Evolutionary conservation across 768 basidiomycete species (phyloP), one percentile per base, ranked within the genome.

Genomic region (Suillus americanus): DNA sequence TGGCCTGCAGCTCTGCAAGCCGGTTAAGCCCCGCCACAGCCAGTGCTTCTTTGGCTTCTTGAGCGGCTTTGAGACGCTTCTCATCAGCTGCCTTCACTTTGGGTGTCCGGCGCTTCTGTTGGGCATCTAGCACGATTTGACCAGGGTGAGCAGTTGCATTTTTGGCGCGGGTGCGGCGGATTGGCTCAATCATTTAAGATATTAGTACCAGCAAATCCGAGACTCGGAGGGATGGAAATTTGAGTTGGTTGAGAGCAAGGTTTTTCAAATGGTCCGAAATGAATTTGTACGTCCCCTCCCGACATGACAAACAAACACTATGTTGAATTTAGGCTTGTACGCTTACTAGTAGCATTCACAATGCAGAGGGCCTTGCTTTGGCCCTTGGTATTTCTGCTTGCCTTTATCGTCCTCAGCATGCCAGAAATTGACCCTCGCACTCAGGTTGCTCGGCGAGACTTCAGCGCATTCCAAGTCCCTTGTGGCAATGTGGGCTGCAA

Each of bases 111-210:
- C 25, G 50, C 14, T 67, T 67, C 43, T n/a, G 45, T 18, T 45
- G 25, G 30, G 63, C 51, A 13, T 61, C 16, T 10, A 62, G 40
- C n/a, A 65, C 25, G 35, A 65, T 65, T 5, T 50, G 10, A 20
- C 61, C 67, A n/a, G 67, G 67, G 14, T 57, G 64, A n/a, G 56
- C 37, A 18, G 54, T 57, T 2, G 41, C 56, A 48, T 67, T 67
- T 38, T 55, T 51, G 14, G 56, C 38, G 6, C 43, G n/a, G 16
- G 62, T 63, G 45, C n/a, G 62, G 23, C 6, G 56, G 28, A 3
- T 46, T 12, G 45, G 45, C 45, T 46, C n/a, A 23, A n/a, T 12
- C 45, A 46, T 46, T 46, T 12, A 10, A 46, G 10, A 40, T 1
- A 46, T n/a, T 33, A 33, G 45, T 46, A 46, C 45, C n/a, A 46